Evolutionary conservation across 179 eudicot genomes (phyloP).

Genomic region (Monotropa hypopitys): DNA sequence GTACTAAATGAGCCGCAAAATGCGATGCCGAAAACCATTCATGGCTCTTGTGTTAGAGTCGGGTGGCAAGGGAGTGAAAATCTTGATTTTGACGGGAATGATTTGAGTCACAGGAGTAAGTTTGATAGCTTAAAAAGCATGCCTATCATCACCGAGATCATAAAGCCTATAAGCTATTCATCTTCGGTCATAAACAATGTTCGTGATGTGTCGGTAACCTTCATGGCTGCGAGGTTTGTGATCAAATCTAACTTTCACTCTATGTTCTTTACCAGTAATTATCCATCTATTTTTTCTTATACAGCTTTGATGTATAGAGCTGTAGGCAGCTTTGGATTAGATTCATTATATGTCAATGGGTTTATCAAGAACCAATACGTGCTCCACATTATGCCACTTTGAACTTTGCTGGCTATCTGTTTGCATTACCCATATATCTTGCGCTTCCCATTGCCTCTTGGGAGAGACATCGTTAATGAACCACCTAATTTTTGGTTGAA

Average conservation of each 20-base stretch:
- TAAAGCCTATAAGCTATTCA: conserved; percentile 70
- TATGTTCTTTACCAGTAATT: conserved; percentile 1
- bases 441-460: not conserved
- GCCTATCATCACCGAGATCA: conserved; percentile 43
- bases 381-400: not conserved
- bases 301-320: not conserved
- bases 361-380: not conserved
- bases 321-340: not conserved
- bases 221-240: conserved; percentile 63
- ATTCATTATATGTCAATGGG: not conserved
- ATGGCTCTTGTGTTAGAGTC: conserved; percentile 23
- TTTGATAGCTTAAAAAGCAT: conserved; percentile 30
- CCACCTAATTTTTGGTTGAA: not conserved
- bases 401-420: not conserved
- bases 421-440: not conserved
- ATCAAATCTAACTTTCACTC: conserved; percentile 3
- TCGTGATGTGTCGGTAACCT: conserved; percentile 62
- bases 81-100: conserved; percentile 21
- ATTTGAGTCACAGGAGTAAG: conserved; percentile 30
- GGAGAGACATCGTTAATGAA: not conserved
- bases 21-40: conserved; percentile 9
- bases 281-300: not conserved
- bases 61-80: conserved; percentile 19
- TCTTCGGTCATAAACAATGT: conserved; percentile 40
- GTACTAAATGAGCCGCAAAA: conserved; percentile 23